phyloP scores from a whole-genome alignment of 768 basidiomycete species.

The Lactarius vividus region DNA sequence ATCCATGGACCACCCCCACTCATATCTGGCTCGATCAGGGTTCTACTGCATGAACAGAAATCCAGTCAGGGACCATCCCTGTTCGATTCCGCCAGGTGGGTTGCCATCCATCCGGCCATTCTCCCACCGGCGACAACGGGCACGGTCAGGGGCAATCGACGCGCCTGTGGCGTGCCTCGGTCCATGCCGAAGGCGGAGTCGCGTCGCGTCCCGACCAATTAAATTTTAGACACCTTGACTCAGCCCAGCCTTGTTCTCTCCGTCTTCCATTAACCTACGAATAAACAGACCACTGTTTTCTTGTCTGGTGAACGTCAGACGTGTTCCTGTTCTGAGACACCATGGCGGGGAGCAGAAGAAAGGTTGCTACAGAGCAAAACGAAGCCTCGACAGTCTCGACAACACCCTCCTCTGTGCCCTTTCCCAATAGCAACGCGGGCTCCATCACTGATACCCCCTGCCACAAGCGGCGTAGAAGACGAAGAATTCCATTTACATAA shows the following conservation, averaged over 20 bases:
- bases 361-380: slow-evolving; percentile 3
- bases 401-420: slow-evolving; percentile 17
- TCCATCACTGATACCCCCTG: slow-evolving; percentile 19
- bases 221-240: not conserved
- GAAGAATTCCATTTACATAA: slow-evolving; percentile 30
- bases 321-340: not conserved
- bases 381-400: slow-evolving; percentile 15
- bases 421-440: slow-evolving; percentile 23
- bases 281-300: slow-evolving; percentile 21
- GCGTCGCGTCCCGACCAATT: slow-evolving; percentile 3
- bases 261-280: slow-evolving; percentile 9
- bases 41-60: too few species aligned
- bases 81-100: not conserved
- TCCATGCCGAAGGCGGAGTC: slow-evolving; percentile 5
- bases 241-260: not conserved
- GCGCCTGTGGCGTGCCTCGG: slow-evolving; percentile 22
- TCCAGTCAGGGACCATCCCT: not conserved
- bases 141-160: slow-evolving; percentile 1
- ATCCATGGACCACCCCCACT: slow-evolving; percentile 10
- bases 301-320: not conserved
- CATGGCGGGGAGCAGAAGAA: slow-evolving; percentile 12
- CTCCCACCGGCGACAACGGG: not conserved
- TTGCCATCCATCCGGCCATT: not conserved
- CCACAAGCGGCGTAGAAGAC: slow-evolving; percentile 24
- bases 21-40: slow-evolving; percentile 11